Evolutionary conservation across 768 basidiomycete species (phyloP).

Genomic region (Hygrophorus pudorinus): DNA sequence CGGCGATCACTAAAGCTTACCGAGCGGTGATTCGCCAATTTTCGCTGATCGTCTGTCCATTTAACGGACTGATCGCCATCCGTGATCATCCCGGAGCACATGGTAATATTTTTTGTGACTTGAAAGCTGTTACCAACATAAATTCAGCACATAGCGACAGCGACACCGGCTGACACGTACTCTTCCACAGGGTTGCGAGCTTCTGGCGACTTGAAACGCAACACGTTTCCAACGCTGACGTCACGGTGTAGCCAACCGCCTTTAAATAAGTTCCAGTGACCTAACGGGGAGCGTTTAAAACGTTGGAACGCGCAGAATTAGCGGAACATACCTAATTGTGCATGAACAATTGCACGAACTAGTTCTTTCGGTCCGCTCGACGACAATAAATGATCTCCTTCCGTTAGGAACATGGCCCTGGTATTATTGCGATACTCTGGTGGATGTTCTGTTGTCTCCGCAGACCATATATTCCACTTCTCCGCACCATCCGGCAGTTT

Average conservation of each 20-base stretch:
- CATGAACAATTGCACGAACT: slow-evolving; percentile 1
- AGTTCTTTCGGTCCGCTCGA: neutral
- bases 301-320: neutral
- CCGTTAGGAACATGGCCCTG: neutral
- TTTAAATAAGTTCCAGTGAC: slow-evolving; percentile 2
- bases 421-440: neutral
- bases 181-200: too few relatives aligned
- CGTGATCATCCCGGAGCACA: slow-evolving; percentile 3
- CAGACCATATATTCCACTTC: neutral
- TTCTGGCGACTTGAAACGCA: neutral
- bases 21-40: neutral
- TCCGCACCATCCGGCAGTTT: neutral
- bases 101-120: neutral
- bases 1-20: neutral
- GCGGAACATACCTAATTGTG: slow-evolving; percentile 2
- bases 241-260: slow-evolving; percentile 5
- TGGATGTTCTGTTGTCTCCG: neutral
- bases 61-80: slow-evolving; percentile 5
- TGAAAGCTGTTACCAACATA: neutral
- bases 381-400: neutral
- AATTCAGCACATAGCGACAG: neutral
- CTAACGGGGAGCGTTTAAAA: neutral
- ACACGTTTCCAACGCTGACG: slow-evolving; percentile 6
- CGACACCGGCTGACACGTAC: too few relatives aligned
- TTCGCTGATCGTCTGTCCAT: slow-evolving; percentile 1